These are phyloP conservation scores for Gracilaria gracilis DNA, from an alignment of 23 red algal species.

Conservation along the genomic window DNA sequence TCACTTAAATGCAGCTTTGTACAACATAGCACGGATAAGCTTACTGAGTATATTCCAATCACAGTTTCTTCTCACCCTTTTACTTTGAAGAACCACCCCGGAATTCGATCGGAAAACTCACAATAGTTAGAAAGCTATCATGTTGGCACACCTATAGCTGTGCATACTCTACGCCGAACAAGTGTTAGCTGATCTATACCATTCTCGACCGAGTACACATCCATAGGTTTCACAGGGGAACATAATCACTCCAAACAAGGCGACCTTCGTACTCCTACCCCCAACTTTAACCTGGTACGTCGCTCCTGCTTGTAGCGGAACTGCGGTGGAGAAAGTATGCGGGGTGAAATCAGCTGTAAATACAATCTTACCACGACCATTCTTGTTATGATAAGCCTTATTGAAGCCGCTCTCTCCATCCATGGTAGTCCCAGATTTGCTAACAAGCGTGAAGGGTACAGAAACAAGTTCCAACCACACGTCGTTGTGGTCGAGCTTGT, in stretches of 20 bases:
- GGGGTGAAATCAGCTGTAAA: slow-evolving; percentile 32
- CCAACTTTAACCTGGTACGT: slow-evolving; percentile 26
- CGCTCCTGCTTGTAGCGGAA: slow-evolving; percentile 18
- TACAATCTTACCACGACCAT: slow-evolving; percentile 21
- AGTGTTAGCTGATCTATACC: neutral
- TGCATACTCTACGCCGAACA: neutral
- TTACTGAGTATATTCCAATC: too few relatives aligned
- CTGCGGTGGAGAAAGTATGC: slow-evolving; percentile 32
- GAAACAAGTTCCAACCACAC: slow-evolving; percentile 32
- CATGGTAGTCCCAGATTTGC: neutral
- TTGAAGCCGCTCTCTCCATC: neutral
- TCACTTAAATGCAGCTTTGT: too few relatives aligned
- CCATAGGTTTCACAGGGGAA: slow-evolving; percentile 31
- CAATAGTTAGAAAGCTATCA: neutral
- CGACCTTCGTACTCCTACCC: slow-evolving; percentile 50
- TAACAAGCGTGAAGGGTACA: slow-evolving; percentile 35
- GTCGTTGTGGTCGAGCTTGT: slow-evolving; percentile 51
- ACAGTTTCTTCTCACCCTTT: too few relatives aligned
- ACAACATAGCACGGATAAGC: too few relatives aligned
- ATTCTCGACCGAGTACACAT: neutral
- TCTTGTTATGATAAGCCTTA: slow-evolving; percentile 66
- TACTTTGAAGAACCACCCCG: too few relatives aligned
- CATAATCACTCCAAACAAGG: slow-evolving; percentile 19
- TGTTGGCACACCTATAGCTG: neutral
- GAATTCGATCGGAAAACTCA: too few relatives aligned